Conservation (phyloP, 2,329 filamentous ascomycete species). For the Fusarium devonianum region DNA sequence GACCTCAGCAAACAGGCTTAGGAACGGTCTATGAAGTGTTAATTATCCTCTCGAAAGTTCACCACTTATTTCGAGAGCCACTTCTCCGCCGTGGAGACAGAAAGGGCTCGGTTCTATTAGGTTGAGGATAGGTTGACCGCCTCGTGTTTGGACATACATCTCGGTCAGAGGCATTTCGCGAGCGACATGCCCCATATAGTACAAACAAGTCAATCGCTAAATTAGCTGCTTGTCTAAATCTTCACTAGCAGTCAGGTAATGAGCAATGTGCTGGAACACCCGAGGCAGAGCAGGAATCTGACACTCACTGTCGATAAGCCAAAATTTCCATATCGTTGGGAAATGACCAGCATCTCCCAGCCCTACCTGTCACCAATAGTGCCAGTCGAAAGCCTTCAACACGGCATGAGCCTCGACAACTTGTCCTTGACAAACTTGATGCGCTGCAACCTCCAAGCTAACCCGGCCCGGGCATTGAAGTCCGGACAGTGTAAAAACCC, state of each 20-base stretch:
- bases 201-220: too few relatives aligned
- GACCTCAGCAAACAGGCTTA: too few relatives aligned
- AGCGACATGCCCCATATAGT: constrained; percentile 10
- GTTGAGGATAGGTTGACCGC: constrained; percentile 33
- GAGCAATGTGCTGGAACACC: constrained; percentile 13
- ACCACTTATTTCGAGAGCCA: neutral
- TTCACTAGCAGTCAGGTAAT: constrained; percentile 10
- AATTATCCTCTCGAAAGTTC: too few relatives aligned
- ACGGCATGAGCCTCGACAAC: neutral
- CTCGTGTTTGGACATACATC: constrained; percentile 7
- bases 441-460: constrained; percentile 14
- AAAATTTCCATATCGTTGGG: too few relatives aligned
- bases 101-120: constrained; percentile 8
- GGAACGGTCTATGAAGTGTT: too few relatives aligned
- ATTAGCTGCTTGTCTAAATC: constrained; percentile 8
- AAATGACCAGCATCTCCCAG: too few relatives aligned
- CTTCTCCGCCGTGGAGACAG: constrained; percentile 7
- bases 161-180: constrained; percentile 10
- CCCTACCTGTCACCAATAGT: too few relatives aligned
- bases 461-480: constrained; percentile 34
- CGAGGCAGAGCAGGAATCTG: too few relatives aligned
- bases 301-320: too few relatives aligned
- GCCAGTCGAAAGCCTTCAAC: neutral
- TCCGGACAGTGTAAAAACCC: constrained; percentile 19
- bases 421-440: neutral